Evolutionary conservation across 768 basidiomycete genomes (phyloP), one percentile per base, ranked within the genome.

Genomic region (Baorangia bicolor): DNA sequence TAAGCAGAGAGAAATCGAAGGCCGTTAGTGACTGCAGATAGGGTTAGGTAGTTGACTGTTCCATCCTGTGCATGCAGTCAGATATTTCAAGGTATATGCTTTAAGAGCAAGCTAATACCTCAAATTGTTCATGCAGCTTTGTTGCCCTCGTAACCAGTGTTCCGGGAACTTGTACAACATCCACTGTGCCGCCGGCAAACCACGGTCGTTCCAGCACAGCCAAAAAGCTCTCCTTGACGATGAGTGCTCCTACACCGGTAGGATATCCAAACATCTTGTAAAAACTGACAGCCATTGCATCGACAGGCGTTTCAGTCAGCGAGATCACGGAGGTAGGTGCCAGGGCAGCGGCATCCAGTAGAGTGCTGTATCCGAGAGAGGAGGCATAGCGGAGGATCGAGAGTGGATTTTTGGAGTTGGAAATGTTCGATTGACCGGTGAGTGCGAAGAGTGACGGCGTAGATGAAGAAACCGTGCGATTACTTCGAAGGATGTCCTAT

Each of bases 211-310:
- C 76, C 38, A 90, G 74, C 45, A 74, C 73, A 6, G 69, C 69
- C 48, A 91, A 70, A 61, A 91, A 90, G 10, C 81, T 79, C 64
- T 86, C 84, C 67, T 85, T 88, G 41, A 88, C 85, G 28, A 94
- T 69, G 5, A 94, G 76, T 13, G 90, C 90, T 34, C 92, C 91
- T 40, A 92, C 82, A 9, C 91, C 91, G 0, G 90, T 92, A 12
- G 91, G 91, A 62, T 85, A 93, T 33, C 91, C 91, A 59, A 92
- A 90, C 87, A 93, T 92, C 63, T 94, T 94, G 73, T 94, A 94
- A 64, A 93, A 92, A 41, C 87, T 90, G 50, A 94, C 66, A 0
- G 85, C 90, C 80, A 92, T 84, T 1, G 90, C 91, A 69, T 94
- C 92, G 12, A 91, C 86, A 5, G 85, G 82, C 30, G 77, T 78